Evolutionary conservation across 768 basidiomycete species (phyloP), one percentile per base, ranked within the genome.

Genomic region (Dacryopinax primogenitus): DNA sequence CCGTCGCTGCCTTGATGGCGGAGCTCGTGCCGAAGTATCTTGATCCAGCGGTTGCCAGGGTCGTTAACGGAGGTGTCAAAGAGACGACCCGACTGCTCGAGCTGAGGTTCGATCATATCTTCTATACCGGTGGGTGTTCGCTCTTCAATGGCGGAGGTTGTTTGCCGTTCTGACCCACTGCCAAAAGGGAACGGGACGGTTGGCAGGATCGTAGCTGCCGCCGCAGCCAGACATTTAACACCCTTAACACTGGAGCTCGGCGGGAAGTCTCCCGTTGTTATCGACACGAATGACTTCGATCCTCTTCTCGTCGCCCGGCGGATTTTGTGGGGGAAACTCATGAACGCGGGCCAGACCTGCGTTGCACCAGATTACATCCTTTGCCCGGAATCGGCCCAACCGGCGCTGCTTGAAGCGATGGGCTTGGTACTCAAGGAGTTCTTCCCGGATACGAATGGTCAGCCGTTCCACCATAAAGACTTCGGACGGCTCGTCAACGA

Each of bases 401-500:
- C 80, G 0, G 77, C 76, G 3, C 77, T 88, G 9, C 69, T 83
- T 1, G 72, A 72, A 2, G 78, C 78, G 0, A 67, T 86, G 39
- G 74, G 78, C 65, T 73, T 78, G 44, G 77, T 76, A 39, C 68
- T 63, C 13, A 69, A 70, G 0, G 69, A 73, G 1, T 84, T 87
- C 72, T 87, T 77, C 73, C 84, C 85, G 0, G 72, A 81, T 0
- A 82, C 80, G 3, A 78, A 62, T 28, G 51, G 83, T 0, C 72
- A 84, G 18, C 70, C 74, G 13, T 79, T 80, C 0, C 67, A 71
- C 16, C 30, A 64, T 3, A 37, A 51, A 3, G 74, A 79, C 0
- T 82, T 78, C 63, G 74, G 80, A 0, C 77, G 80, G 4, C 83
- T 90, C 63, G 77, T 87, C 33, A 81, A 81, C 11, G 76, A 80